Evolutionary conservation across 441 rosid genomes (phyloP).

Genomic region (Capsella rubella): DNA sequence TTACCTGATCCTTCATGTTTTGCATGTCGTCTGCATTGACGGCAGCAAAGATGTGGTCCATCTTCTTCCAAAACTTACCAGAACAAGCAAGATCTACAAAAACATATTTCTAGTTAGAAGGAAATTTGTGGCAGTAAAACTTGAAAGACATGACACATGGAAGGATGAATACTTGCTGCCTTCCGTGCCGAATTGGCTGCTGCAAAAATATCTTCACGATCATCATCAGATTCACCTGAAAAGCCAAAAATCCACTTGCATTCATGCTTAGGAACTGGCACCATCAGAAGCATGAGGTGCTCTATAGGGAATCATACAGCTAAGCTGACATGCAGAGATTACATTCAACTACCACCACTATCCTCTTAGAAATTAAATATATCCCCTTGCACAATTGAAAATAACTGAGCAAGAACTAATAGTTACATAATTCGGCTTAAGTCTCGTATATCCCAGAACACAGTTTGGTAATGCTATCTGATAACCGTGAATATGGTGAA

Average conservation of each 20-base stretch:
- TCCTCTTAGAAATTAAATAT: neutral
- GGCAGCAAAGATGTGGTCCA: constrained; percentile 76
- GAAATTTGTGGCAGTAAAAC: constrained; percentile 15
- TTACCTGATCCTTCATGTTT: constrained; percentile 85
- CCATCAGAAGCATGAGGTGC: constrained; percentile 30
- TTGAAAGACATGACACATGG: constrained; percentile 31
- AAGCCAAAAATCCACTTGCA: constrained; percentile 19
- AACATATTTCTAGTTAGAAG: constrained; percentile 32
- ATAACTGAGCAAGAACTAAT: constrained; percentile 25
- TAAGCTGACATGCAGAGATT: constrained; percentile 28
- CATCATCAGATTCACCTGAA: constrained; percentile 93
- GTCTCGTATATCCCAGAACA: constrained; percentile 1
- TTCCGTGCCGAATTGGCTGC: constrained; percentile 86
- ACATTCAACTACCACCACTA: constrained; percentile 19
- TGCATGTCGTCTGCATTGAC: constrained; percentile 68
- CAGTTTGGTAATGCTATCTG: constrained; percentile 12
- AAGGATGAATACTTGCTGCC: constrained; percentile 64
- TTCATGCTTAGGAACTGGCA: constrained; percentile 27
- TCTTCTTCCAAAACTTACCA: constrained; percentile 86
- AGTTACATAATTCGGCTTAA: neutral
- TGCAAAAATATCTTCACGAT: constrained; percentile 78
- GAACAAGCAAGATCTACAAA: constrained; percentile 73
- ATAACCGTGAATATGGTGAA: constrained; percentile 2
- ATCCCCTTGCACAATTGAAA: constrained; percentile 13
- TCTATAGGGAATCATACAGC: constrained; percentile 16